Conservation (phyloP, 441 rosid species). For the Bruguiera hainesii region DNA sequence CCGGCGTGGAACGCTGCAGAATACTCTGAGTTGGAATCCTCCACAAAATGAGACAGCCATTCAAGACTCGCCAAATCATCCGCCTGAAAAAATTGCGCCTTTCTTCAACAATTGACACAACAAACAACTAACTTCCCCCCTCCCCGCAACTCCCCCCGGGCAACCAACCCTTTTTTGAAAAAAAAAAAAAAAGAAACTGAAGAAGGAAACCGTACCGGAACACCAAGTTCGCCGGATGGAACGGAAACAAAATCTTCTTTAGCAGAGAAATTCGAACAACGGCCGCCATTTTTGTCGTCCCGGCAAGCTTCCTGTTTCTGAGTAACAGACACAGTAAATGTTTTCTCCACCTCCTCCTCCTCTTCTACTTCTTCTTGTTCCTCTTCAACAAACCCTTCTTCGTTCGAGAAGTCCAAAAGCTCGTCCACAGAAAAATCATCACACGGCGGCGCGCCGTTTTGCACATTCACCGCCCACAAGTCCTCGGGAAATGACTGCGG, state of each 20-base stretch:
- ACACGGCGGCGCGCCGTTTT: slow-evolving; percentile 31
- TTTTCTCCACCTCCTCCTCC: slow-evolving; percentile 8
- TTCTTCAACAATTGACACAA: background rate
- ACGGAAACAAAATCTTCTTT: slow-evolving; percentile 34
- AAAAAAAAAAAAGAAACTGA: background rate
- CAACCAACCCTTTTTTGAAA: too few species aligned
- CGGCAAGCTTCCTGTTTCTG: slow-evolving; percentile 19
- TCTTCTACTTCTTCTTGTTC: slow-evolving; percentile 13
- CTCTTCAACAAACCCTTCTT: slow-evolving; percentile 41
- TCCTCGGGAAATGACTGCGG: slow-evolving; percentile 37
- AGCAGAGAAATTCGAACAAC: slow-evolving; percentile 18
- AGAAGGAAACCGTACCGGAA: slow-evolving; percentile 49
- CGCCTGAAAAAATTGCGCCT: slow-evolving; percentile 39
- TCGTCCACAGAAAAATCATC: slow-evolving; percentile 72
- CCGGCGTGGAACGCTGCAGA: slow-evolving; percentile 53
- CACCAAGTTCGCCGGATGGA: slow-evolving; percentile 45
- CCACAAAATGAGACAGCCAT: slow-evolving; percentile 91
- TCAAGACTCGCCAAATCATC: slow-evolving; percentile 77
- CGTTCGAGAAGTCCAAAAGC: slow-evolving; percentile 68
- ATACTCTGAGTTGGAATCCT: slow-evolving; percentile 69
- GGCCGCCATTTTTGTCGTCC: slow-evolving; percentile 14
- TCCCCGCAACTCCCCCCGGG: too few species aligned
- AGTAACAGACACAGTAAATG: slow-evolving; percentile 19
- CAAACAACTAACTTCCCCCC: background rate
- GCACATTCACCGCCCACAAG: slow-evolving; percentile 28